Base-by-base conservation (phyloP, 495 filamentous ascomycete genomes). In the Daldinia vernicosa region DNA sequence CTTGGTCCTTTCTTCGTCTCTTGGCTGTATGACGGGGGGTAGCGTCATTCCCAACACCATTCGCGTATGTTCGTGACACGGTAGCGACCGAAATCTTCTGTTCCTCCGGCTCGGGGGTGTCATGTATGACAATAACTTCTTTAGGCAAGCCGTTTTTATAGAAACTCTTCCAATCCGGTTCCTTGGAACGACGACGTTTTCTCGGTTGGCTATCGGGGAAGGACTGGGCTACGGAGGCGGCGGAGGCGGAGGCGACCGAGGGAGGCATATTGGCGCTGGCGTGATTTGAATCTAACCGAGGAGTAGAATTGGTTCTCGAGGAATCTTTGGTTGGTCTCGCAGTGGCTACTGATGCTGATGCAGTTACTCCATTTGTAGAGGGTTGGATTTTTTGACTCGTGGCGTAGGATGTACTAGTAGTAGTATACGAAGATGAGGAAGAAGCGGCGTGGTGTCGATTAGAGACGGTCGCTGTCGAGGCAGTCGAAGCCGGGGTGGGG, bases 71-170 rank as follows among this genome's bases (percentile, higher is more conserved):
- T 50, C 73, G 69, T 35, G 76, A 66, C 19, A 72, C 71, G 66
- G 59, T 75, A 58, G 70, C 67, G 56, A 74, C 73, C 22, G 63
- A 69, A 59, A 60, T 52, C 15, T 79, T 70, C 8, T 64, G 66
- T 30, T 90, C 88, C 32, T 90, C 88, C 22, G 88, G 85, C 63
- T 91, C 90, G 43, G 91, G 89, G n/a, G 91, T 89, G 80, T 97
- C 95, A 74, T 97, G 92, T 77, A 98, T 98, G 66, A 97, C 90
- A 76, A 98, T 97, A 77, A 98, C 87, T 80, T 97, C 94, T 76
- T 94, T 92, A 14, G 95, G 95, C 15, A 95, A 79, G 19, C 95
- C 95, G 80, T 97, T 96, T 77, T 92, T 92, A 80, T 97, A 98
- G 77, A 97, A 98, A 66, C 89, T 87, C 33, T 87, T 81, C 95